Conservation (phyloP, 495 filamentous ascomycete species). For the Eremomyces bilateralis region DNA sequence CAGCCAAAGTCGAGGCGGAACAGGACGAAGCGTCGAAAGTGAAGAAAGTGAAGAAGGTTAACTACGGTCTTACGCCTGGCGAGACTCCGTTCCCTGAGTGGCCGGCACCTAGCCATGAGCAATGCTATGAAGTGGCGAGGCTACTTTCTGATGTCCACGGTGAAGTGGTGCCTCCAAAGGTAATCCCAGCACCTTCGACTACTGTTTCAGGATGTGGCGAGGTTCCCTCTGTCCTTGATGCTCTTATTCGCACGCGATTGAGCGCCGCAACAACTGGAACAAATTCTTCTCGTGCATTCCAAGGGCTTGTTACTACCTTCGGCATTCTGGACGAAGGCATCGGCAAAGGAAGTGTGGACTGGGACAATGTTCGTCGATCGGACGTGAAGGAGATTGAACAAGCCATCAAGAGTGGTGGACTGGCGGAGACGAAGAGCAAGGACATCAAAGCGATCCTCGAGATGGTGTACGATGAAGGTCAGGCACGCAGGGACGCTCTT, state of each 20-base stretch:
- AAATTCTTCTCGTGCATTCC: slow-evolving; percentile 47
- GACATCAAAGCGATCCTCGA: slow-evolving; percentile 68
- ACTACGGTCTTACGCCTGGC: slow-evolving; percentile 15
- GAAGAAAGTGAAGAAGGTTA: slow-evolving; percentile 8
- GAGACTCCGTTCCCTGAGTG: slow-evolving; percentile 47
- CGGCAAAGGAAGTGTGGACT: slow-evolving; percentile 63
- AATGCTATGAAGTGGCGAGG: slow-evolving; percentile 52
- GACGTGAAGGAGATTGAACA: slow-evolving; percentile 39
- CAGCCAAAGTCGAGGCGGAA: no score
- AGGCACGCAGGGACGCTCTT: slow-evolving; percentile 23
- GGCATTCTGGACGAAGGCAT: slow-evolving; percentile 38
- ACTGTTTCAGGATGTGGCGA: slow-evolving; percentile 79
- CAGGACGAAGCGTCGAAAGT: no score
- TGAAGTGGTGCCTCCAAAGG: slow-evolving; percentile 37
- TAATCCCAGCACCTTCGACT: slow-evolving; percentile 53
- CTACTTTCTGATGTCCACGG: slow-evolving; percentile 49
- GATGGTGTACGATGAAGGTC: slow-evolving; percentile 50
- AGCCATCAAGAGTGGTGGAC: slow-evolving; percentile 52
- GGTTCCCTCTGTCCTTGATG: slow-evolving; percentile 79
- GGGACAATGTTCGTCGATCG: slow-evolving; percentile 56
- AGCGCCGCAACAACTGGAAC: slow-evolving; percentile 51
- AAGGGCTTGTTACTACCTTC: slow-evolving; percentile 46
- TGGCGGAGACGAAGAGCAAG: slow-evolving; percentile 48
- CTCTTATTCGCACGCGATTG: slow-evolving; percentile 58
- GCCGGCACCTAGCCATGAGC: slow-evolving; percentile 40